These are phyloP conservation scores for Cerioporus squamosus DNA, from an alignment of 1,284 basidiomycete genomes.

Conservation along the genomic window DNA sequence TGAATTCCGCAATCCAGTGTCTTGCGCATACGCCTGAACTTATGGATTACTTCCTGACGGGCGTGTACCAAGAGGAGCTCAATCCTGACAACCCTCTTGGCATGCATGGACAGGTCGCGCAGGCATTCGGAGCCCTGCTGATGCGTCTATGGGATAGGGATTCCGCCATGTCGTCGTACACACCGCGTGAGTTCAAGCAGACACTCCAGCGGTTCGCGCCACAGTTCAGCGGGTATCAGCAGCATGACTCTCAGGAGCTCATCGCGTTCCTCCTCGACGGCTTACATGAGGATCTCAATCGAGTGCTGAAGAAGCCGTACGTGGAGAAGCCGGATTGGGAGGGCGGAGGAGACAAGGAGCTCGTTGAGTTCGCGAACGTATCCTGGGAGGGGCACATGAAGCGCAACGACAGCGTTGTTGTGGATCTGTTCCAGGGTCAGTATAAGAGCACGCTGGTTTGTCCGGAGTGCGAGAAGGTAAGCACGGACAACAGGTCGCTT, in stretches of 20 bases:
- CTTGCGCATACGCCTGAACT: slow-evolving; percentile 92
- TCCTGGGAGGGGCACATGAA: slow-evolving; percentile 99
- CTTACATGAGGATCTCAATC: slow-evolving; percentile 95
- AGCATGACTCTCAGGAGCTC: slow-evolving; percentile 98
- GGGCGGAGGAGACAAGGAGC: slow-evolving; percentile 83
- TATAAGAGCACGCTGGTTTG: slow-evolving; percentile 95
- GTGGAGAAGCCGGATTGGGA: slow-evolving; percentile 99
- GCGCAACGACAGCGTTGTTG: slow-evolving; percentile 97
- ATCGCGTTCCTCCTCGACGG: slow-evolving; percentile 98
- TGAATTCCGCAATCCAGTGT: slow-evolving; percentile 98
- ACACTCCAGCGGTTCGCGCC: slow-evolving; percentile 84
- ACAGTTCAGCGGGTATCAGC: slow-evolving; percentile 95
- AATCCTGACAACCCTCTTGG: slow-evolving; percentile 96
- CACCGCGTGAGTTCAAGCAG: slow-evolving; percentile 94
- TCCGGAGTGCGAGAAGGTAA: slow-evolving; percentile 92
- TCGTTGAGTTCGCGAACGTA: slow-evolving; percentile 82
- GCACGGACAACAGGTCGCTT: slow-evolving; percentile 16
- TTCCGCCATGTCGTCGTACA: slow-evolving; percentile 57
- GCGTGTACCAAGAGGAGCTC: slow-evolving; percentile 85
- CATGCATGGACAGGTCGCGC: slow-evolving; percentile 94
- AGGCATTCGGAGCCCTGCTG: slow-evolving; percentile 87
- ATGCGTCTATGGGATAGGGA: slow-evolving; percentile 79
- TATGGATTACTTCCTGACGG: slow-evolving; percentile 91
- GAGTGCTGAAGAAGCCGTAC: slow-evolving; percentile 93
- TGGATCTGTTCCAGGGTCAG: slow-evolving; percentile 98